phyloP scores from a whole-genome alignment of 495 filamentous ascomycete species.

The Penicillium waksmanii region DNA sequence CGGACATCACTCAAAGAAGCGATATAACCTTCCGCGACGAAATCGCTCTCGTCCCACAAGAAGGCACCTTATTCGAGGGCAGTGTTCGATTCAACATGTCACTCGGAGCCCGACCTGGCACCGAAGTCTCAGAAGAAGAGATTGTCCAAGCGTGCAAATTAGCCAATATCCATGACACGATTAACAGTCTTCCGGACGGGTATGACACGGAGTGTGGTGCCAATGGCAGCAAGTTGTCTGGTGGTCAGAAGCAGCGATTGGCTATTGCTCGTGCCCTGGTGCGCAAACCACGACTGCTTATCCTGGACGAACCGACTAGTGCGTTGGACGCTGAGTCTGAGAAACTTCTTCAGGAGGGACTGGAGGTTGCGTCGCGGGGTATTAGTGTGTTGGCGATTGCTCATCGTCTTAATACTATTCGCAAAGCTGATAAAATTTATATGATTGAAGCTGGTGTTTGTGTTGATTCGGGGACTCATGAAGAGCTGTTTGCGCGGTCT shows the following conservation, averaged over 20 bases:
- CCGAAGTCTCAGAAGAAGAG: conserved; percentile 49
- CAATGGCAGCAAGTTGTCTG: conserved; percentile 67
- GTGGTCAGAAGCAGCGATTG: conserved; percentile 79
- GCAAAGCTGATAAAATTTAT: conserved; percentile 74
- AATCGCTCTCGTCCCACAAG: conserved; percentile 58
- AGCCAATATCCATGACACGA: conserved; percentile 63
- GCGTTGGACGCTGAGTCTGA: conserved; percentile 75
- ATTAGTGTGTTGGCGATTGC: conserved; percentile 79
- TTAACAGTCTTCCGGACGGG: conserved; percentile 58
- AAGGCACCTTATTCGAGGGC: conserved; percentile 57
- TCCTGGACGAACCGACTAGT: conserved; percentile 80
- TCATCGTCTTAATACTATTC: conserved; percentile 74
- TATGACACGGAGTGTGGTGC: conserved; percentile 68
- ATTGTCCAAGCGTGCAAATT: conserved; percentile 59
- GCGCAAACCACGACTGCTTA: conserved; percentile 68
- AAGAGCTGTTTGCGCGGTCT: conserved; percentile 61
- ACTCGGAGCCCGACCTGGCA: conserved; percentile 49
- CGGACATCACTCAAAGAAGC: conserved; percentile 40
- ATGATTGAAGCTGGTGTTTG: conserved; percentile 70
- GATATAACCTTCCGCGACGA: conserved; percentile 48
- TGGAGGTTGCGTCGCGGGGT: conserved; percentile 66
- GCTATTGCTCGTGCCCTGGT: conserved; percentile 77
- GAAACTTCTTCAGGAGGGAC: conserved; percentile 69
- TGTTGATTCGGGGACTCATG: conserved; percentile 70
- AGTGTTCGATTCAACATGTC: conserved; percentile 56